phyloP scores from a whole-genome alignment of 208 protist genomes.

The Naegleria gruberi region DNA sequence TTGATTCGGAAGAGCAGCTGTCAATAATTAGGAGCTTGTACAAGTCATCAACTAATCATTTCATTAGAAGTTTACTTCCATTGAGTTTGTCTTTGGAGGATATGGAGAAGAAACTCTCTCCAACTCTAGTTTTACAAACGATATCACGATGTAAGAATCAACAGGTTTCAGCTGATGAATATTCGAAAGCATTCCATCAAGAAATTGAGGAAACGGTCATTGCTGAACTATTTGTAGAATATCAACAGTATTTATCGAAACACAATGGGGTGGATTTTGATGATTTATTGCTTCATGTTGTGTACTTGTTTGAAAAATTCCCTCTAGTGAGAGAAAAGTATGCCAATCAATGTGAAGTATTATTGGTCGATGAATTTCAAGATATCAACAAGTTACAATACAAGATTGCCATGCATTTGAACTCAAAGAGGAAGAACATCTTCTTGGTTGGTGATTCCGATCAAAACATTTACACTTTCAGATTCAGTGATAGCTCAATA shows the following conservation, averaged over 20 bases:
- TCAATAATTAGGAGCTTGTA: too few species aligned
- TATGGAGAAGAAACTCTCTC: too few species aligned
- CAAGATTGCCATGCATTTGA: background rate
- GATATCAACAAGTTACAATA: background rate
- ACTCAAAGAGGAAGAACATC: background rate
- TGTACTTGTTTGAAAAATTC: background rate
- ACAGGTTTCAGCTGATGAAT: too few species aligned
- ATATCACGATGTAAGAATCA: too few species aligned
- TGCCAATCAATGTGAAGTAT: background rate
- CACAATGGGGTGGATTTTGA: background rate
- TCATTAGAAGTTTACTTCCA: too few species aligned
- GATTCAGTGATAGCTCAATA: background rate
- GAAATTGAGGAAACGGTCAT: too few species aligned
- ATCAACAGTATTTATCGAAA: background rate
- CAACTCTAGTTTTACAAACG: too few species aligned
- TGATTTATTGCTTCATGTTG: background rate
- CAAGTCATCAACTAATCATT: too few species aligned
- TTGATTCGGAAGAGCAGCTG: too few species aligned
- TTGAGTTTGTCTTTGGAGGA: too few species aligned
- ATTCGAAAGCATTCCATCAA: too few species aligned
- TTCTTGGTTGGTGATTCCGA: background rate
- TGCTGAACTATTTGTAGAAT: background rate
- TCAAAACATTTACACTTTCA: background rate
- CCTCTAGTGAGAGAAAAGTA: background rate
- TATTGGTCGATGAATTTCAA: conserved; percentile 11